Base-by-base conservation (phyloP, 495 filamentous ascomycete species). In the Aspergillus diversus region DNA sequence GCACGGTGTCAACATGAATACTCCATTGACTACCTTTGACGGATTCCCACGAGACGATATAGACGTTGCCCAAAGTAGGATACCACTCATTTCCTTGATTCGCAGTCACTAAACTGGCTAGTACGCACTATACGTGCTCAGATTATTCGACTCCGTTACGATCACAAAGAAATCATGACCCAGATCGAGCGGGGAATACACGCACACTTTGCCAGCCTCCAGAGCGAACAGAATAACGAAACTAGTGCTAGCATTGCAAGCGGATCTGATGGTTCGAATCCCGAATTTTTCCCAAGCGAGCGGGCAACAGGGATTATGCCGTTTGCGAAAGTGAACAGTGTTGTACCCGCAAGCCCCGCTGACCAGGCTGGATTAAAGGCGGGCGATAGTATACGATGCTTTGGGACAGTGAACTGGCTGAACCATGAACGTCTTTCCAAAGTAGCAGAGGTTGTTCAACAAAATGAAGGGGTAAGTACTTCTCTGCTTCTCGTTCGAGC, bases 1-100 rank as follows among this genome's bases (percentile, higher is more conserved):
- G 95, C 95, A 98, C 75, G 87, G 88, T 46, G 95, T 97, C 49
- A 89, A 89, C 63, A 98, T 99, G 96, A 90, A 87, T 72, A 97
- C 96, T 4, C 80, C 84, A 48, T 81, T 99, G 52, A 91, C 90
- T 5, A 97, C 96, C 3, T 87, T 89, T 58, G 96, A 99, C 76
- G 96, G 94, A 54, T 99, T 90, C 73, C 96, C 96, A 35, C 85
- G 96, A 67, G 87, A 89, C 64, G 96, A 99, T 74, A 87, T 99
- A 59, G 96, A 99, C 73, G 89, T 99, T 64, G 91, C 96, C 34
- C 93, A 97, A 77, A 96, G 92, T 95, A 87, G 68, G 83, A 51
- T 17, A 66, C 53, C 37, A 43, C 55, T 51, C 32, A 12, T 64
- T 48, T n/a, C 12, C 31, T 11, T 27, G 9, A 12, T 16, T 21